Evolutionary conservation across 2,329 filamentous ascomycete species (phyloP).

Genomic region (Fusarium sp.): DNA sequence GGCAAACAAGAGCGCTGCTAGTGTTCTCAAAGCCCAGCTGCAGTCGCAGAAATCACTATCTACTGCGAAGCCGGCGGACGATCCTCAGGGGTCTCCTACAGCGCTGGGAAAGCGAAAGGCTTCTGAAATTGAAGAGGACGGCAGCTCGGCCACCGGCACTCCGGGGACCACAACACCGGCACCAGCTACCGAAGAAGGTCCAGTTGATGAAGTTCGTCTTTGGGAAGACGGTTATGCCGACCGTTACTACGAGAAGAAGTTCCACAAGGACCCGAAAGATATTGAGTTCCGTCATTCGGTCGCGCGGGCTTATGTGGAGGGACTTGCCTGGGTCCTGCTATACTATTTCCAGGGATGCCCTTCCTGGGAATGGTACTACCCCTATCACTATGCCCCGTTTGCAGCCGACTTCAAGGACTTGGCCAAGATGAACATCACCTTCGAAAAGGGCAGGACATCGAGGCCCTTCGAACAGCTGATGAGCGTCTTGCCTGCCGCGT

Average conservation of each 20-base stretch:
- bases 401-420: slow-evolving; percentile 92
- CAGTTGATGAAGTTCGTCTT: slow-evolving; percentile 81
- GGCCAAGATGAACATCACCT: slow-evolving; percentile 77
- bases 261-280: slow-evolving; percentile 81
- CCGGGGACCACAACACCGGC: slow-evolving; percentile 56
- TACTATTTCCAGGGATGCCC: slow-evolving; percentile 99
- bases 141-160: slow-evolving; percentile 67
- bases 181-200: slow-evolving; percentile 65
- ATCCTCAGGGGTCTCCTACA: slow-evolving; percentile 55
- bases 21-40: slow-evolving; percentile 81
- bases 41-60: slow-evolving; percentile 53
- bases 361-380: slow-evolving; percentile 99
- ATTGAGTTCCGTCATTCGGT: slow-evolving; percentile 88
- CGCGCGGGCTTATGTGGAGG: slow-evolving; percentile 90
- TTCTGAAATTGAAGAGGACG: slow-evolving; percentile 69
- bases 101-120: slow-evolving; percentile 79
- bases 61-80: slow-evolving; percentile 28
- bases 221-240: slow-evolving; percentile 98
- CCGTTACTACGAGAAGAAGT: slow-evolving; percentile 97
- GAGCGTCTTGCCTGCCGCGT: slow-evolving; percentile 94
- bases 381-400: slow-evolving; percentile 97
- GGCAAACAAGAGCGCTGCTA: slow-evolving; percentile 94
- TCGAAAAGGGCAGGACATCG: slow-evolving; percentile 85
- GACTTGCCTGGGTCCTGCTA: slow-evolving; percentile 90
- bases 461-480: slow-evolving; percentile 96